Percentiles rank a stretch among this genome's conserved stretches.
Conservation (phyloP, 2,329 filamentous ascomycete species). For the Colletotrichum higginsianum region DNA sequence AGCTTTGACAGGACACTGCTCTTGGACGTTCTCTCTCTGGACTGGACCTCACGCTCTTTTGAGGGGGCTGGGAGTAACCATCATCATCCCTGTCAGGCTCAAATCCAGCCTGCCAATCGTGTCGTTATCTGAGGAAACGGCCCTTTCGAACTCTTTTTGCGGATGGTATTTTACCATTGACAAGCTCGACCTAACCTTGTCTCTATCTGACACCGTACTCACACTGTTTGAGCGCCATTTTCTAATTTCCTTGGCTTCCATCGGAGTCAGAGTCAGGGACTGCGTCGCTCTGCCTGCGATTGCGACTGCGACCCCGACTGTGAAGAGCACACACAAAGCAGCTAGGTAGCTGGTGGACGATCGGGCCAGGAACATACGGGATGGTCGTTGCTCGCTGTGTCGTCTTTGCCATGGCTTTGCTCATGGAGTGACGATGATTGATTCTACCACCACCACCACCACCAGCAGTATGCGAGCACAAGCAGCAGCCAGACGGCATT, state of each 20-base stretch:
- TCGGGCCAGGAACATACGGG: conserved; percentile 12
- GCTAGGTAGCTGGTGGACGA: not conserved
- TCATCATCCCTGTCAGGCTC: conserved; percentile 19
- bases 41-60: too few species aligned
- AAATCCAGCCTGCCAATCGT: conserved; percentile 25
- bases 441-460: conserved; percentile 12
- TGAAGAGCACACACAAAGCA: not conserved
- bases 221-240: conserved; percentile 36
- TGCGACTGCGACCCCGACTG: not conserved
- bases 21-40: too few species aligned
- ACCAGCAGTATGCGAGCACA: not conserved
- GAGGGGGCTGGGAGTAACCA: conserved; percentile 24
- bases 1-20: conserved; percentile 23
- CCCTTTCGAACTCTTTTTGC: conserved; percentile 33
- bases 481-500: conserved; percentile 24
- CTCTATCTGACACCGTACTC: conserved; percentile 14
- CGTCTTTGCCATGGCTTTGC: not conserved
- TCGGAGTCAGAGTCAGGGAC: conserved; percentile 2
- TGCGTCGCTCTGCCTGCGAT: not conserved
- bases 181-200: conserved; percentile 1
- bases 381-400: not conserved
- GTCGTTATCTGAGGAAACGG: conserved; percentile 38
- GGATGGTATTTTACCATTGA: not conserved
- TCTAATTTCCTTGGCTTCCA: conserved; percentile 1
- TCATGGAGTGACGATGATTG: conserved; percentile 7